These are phyloP conservation scores for Ichthyophthirius multifiliis DNA, from an alignment of 169 alveolate species.

Conservation along the genomic window DNA sequence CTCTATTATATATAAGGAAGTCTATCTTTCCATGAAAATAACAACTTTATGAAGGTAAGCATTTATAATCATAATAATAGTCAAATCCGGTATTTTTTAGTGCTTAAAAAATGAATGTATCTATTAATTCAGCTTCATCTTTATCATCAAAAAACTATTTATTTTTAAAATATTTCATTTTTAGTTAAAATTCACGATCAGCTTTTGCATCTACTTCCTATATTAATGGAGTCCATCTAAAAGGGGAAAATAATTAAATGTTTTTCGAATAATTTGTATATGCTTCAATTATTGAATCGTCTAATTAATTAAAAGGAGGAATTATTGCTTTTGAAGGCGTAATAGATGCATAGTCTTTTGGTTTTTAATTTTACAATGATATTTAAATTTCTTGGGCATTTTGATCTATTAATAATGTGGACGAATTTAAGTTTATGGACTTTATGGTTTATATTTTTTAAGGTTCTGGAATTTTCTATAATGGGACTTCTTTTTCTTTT, in stretches of 20 bases:
- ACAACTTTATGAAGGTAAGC: slow-evolving; percentile 10
- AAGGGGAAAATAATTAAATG: slow-evolving; percentile 28
- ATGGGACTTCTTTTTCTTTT: no score
- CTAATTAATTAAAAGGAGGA: background rate
- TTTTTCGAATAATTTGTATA: background rate
- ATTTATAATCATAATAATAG: slow-evolving; percentile 36
- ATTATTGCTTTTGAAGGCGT: no score
- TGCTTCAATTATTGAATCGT: background rate
- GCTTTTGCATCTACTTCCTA: background rate
- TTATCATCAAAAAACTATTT: slow-evolving; percentile 17
- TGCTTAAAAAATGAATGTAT: slow-evolving; percentile 41
- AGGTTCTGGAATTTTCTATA: no score
- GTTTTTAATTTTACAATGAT: no score
- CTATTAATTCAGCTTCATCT: slow-evolving; percentile 30
- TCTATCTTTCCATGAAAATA: slow-evolving; percentile 33
- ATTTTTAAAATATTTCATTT: slow-evolving; percentile 37
- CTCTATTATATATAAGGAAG: slow-evolving; percentile 34
- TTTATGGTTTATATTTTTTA: no score
- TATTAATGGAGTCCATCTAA: slow-evolving; percentile 41
- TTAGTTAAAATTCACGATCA: slow-evolving; percentile 26
- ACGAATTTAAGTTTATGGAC: no score
- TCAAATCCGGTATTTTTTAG: slow-evolving; percentile 38
- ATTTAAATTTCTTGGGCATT: no score
- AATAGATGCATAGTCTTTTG: no score
- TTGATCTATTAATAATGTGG: no score